Percentiles rank a stretch among this genome's conserved stretches.
These are phyloP conservation scores for Candida caryicola DNA, from an alignment of 805 yeast species.

Conservation along the genomic window DNA sequence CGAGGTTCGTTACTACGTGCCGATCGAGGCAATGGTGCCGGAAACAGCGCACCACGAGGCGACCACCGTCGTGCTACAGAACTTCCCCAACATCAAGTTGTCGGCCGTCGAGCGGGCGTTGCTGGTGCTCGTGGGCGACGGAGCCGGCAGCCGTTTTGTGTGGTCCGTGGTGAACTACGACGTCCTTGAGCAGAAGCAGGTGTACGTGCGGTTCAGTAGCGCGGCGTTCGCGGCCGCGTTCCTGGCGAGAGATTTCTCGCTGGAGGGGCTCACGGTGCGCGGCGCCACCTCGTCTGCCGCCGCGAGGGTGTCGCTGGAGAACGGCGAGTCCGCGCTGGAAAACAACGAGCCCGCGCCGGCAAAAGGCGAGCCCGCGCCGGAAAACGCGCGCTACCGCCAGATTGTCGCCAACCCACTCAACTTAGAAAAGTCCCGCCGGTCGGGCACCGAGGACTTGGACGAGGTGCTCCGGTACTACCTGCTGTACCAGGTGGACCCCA, in stretches of 20 bases:
- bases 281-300: not conserved
- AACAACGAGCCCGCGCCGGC: not conserved
- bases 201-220: constrained; percentile 30
- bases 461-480: constrained; percentile 34
- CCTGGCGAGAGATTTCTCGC: not conserved
- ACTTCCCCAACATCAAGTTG: constrained; percentile 31
- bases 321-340: not conserved
- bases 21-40: constrained; percentile 29
- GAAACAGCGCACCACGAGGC: constrained; percentile 35
- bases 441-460: constrained; percentile 36
- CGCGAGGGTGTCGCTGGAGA: too few relatives aligned
- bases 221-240: not conserved
- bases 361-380: not conserved
- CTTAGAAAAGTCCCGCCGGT: constrained; percentile 16
- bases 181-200: constrained; percentile 25
- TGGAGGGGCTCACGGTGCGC: not conserved
- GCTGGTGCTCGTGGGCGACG: constrained; percentile 1
- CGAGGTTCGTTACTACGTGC: constrained; percentile 19
- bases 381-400: constrained; percentile 1
- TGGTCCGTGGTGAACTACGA: constrained; percentile 39
- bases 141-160: constrained; percentile 13
- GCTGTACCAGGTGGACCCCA: constrained; percentile 52
- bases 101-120: constrained; percentile 29
- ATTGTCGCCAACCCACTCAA: constrained; percentile 17
- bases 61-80: constrained; percentile 28